Evolutionary conservation across 169 alveolate genomes (phyloP).

Genomic region (Besnoitia besnoiti): DNA sequence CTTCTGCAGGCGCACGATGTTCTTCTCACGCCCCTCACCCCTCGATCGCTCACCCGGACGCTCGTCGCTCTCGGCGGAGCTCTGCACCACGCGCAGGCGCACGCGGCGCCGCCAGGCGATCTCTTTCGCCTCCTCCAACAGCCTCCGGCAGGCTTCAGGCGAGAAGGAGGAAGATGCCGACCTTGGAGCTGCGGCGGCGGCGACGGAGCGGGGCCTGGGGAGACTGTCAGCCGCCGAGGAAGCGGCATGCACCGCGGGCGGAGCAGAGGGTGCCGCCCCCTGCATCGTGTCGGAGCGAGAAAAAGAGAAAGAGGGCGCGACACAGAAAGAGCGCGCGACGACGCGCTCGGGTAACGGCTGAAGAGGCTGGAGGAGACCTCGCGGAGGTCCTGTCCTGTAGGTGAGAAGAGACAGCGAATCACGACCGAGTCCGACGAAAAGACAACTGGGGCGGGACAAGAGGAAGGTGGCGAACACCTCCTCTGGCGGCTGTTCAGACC

Average conservation of each 20-base stretch:
- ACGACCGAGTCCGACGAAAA: no score
- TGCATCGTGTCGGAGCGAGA: background rate
- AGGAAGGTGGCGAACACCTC: no score
- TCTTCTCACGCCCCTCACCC: conserved; percentile 48
- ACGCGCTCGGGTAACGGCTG: no score
- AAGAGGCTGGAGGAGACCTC: no score
- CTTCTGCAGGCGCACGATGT: conserved; percentile 21
- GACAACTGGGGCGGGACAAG: no score
- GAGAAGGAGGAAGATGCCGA: background rate
- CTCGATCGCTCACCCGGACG: background rate
- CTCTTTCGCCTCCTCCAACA: background rate
- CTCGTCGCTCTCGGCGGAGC: background rate
- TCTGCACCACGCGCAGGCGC: background rate
- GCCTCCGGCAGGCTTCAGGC: background rate
- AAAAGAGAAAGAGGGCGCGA: no score
- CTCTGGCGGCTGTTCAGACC: no score
- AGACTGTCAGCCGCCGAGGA: background rate
- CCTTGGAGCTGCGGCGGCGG: background rate
- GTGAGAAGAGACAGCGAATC: no score
- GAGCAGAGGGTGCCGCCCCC: no score
- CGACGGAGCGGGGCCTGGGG: background rate
- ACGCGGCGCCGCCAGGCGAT: conserved; percentile 24
- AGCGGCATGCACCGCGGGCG: no score
- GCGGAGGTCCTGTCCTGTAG: no score
- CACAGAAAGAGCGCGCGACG: no score